phyloP scores from a whole-genome alignment of 495 filamentous ascomycete genomes.

The Neurospora sp. region DNA sequence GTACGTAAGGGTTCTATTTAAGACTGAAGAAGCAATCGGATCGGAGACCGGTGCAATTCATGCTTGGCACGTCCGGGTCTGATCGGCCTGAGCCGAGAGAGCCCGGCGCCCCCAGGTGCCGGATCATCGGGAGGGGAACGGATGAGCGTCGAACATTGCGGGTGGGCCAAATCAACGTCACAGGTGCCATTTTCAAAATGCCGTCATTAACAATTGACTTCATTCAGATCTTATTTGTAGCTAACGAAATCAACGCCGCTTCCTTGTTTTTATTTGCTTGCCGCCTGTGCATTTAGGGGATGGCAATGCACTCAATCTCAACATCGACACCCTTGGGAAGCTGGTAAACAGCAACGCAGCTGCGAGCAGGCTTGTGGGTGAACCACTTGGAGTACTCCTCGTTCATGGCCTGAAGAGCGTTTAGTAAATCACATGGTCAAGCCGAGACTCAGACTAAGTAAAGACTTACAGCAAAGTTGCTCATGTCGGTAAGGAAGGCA shows the following conservation, averaged over 20 bases:
- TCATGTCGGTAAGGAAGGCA: conserved; percentile 79
- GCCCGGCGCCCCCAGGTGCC: not conserved
- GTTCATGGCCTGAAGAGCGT: conserved; percentile 57
- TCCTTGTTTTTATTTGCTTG: not conserved
- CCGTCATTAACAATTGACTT: not conserved
- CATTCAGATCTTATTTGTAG: conserved; percentile 5
- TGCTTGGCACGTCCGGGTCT: not conserved
- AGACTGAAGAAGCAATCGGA: not conserved
- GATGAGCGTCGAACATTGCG: not conserved
- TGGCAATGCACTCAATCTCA: conserved; percentile 86
- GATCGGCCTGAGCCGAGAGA: not conserved
- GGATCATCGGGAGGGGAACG: not conserved
- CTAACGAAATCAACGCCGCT: not conserved
- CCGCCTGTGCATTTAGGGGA: conserved; percentile 39
- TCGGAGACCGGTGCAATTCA: not conserved
- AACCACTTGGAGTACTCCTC: conserved; percentile 81
- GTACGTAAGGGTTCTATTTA: accelerated
- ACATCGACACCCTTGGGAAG: conserved; percentile 83
- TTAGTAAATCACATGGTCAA: conserved; percentile 2
- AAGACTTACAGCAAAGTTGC: conserved; percentile 51
- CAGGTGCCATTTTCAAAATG: not conserved
- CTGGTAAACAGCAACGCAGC: conserved; percentile 84
- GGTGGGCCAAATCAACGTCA: not conserved
- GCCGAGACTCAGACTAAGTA: not conserved
- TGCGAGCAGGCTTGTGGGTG: conserved; percentile 77